Evolutionary conservation across 2,329 filamentous ascomycete genomes (phyloP).

Genomic region (Ascochyta viciae-villosae): DNA sequence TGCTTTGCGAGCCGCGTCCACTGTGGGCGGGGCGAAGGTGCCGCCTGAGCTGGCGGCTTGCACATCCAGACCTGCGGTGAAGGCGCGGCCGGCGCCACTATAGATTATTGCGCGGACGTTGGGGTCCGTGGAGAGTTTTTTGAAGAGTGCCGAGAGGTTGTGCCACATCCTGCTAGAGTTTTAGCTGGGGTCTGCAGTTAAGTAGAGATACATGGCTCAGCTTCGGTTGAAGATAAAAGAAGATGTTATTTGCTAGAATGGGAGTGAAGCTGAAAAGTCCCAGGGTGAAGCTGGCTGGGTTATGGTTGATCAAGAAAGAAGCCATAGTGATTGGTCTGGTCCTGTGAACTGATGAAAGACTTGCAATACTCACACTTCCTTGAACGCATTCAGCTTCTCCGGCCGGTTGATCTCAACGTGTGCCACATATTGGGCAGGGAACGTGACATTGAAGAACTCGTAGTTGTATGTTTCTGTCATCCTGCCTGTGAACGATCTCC

Average conservation of each 20-base stretch:
- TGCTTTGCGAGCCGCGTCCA: conserved; percentile 68
- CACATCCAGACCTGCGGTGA: conserved; percentile 86
- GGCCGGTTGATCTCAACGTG: conserved; percentile 92
- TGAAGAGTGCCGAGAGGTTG: conserved; percentile 77
- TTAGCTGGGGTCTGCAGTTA: not conserved
- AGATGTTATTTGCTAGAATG: not conserved
- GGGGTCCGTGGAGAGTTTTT: conserved; percentile 72
- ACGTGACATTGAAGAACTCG: conserved; percentile 76
- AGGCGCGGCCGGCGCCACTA: conserved; percentile 82
- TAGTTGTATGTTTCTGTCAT: conserved; percentile 54
- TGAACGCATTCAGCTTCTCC: conserved; percentile 86
- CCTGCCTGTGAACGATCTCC: not conserved
- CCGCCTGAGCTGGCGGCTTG: conserved; percentile 67
- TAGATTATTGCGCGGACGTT: conserved; percentile 79
- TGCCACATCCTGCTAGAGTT: conserved; percentile 73
- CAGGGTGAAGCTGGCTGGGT: not conserved
- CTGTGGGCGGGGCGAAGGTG: conserved; percentile 43
- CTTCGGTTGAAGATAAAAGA: not conserved
- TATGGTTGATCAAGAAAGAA: not conserved
- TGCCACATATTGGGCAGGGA: conserved; percentile 75
- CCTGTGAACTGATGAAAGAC: not conserved
- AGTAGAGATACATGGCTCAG: not conserved
- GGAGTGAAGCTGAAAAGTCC: not conserved
- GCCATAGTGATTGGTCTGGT: not conserved
- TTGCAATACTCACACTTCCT: conserved; percentile 62